Conservation (phyloP, 306 rosid genomes). For the Cicer bijugum region DNA sequence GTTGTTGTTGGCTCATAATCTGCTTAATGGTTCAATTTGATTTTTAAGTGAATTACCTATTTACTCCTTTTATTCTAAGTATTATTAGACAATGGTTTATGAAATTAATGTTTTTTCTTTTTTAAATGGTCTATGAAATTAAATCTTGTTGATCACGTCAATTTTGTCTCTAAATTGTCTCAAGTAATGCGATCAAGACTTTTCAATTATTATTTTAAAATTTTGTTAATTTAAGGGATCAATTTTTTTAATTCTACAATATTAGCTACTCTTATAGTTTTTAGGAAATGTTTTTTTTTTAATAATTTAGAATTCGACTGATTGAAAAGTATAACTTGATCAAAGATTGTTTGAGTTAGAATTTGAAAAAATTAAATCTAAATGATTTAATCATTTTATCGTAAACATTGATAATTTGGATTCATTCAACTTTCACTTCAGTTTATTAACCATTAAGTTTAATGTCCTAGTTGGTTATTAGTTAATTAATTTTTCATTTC, state of each 20-base stretch:
- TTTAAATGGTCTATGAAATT: not conserved
- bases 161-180: not conserved
- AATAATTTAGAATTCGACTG: too few relatives aligned
- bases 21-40: conserved; percentile 38
- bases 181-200: not conserved
- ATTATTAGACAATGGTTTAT: not conserved
- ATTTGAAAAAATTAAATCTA: too few relatives aligned
- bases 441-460: too few relatives aligned
- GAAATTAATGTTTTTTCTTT: not conserved
- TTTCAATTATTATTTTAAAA: not conserved
- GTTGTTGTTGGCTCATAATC: conserved; percentile 34
- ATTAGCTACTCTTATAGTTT: not conserved
- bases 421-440: too few relatives aligned
- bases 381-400: too few relatives aligned
- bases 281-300: too few relatives aligned
- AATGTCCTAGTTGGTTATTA: too few relatives aligned
- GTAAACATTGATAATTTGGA: too few relatives aligned
- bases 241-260: not conserved
- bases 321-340: too few relatives aligned
- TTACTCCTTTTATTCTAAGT: not conserved
- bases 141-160: not conserved
- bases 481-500: conserved; percentile 32
- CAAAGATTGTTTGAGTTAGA: too few relatives aligned
- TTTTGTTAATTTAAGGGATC: not conserved
- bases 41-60: not conserved